phyloP scores from a whole-genome alignment of 148 eudicot genomes.

The Talinum fruticosum region DNA sequence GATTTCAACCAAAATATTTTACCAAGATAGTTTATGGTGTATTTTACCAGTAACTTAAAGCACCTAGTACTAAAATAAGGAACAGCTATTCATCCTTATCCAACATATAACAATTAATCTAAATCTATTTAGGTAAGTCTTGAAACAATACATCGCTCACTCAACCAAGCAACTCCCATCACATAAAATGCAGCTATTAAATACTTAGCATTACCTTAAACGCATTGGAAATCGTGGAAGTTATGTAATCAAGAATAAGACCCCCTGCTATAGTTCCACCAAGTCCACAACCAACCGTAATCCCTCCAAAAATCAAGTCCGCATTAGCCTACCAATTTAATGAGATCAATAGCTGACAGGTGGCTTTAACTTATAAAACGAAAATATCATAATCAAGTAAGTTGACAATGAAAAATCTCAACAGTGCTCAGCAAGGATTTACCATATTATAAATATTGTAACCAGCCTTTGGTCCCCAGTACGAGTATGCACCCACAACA shows the following conservation, averaged over 20 bases:
- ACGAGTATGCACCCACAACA: slow-evolving; percentile 97
- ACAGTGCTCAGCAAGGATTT: slow-evolving; percentile 21
- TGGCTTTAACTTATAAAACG: not conserved
- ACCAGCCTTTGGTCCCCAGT: slow-evolving; percentile 99
- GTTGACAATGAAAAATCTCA: not conserved
- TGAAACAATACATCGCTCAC: no score
- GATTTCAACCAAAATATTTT: no score
- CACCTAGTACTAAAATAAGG: not conserved
- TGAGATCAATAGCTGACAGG: not conserved
- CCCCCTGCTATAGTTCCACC: slow-evolving; percentile 90
- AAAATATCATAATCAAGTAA: not conserved
- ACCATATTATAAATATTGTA: slow-evolving; percentile 87
- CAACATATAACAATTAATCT: no score
- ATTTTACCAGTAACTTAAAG: not conserved
- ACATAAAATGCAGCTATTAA: no score
- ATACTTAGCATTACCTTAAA: slow-evolving; percentile 54
- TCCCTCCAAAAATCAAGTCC: slow-evolving; percentile 79
- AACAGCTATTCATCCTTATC: not conserved
- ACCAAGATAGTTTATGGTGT: not conserved
- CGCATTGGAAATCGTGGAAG: slow-evolving; percentile 77
- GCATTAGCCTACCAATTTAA: slow-evolving; percentile 55
- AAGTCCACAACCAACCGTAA: slow-evolving; percentile 79
- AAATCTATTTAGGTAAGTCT: no score
- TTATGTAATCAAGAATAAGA: slow-evolving; percentile 61
- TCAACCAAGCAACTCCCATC: no score